Percentiles rank a stretch among this genome's conserved stretches.
Evolutionary conservation across 169 alveolate genomes (phyloP).

Genomic region (Plasmodium ovale): DNA sequence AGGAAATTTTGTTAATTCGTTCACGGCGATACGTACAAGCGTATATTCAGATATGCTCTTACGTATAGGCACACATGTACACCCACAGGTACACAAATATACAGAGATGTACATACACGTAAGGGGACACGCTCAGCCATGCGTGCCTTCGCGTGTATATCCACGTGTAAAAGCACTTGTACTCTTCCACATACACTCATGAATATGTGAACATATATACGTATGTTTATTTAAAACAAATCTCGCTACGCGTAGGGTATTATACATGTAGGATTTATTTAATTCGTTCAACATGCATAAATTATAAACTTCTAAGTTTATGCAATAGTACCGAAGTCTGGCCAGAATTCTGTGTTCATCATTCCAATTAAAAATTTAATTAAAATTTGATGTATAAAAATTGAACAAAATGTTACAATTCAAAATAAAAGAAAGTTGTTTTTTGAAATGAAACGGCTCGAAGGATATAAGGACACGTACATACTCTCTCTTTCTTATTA

Average conservation of each 20-base stretch:
- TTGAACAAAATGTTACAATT: slow-evolving; percentile 5
- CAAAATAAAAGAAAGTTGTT: not conserved
- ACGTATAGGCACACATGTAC: not conserved
- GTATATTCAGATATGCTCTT: not conserved
- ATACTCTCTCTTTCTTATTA: slow-evolving; percentile 11
- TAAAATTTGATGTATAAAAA: not conserved
- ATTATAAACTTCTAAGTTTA: not conserved
- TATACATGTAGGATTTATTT: not conserved
- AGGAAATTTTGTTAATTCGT: no score
- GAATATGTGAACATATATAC: not conserved
- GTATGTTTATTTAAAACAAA: not conserved
- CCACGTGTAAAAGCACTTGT: no score
- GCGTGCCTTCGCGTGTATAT: not conserved
- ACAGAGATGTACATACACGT: not conserved
- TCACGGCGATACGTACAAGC: no score
- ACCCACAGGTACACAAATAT: no score
- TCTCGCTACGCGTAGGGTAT: not conserved
- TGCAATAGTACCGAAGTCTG: slow-evolving; percentile 50
- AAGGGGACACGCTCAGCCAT: not conserved
- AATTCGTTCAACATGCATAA: not conserved
- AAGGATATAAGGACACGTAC: not conserved
- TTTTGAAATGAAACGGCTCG: not conserved
- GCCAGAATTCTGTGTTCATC: slow-evolving; percentile 61
- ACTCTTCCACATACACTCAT: not conserved
- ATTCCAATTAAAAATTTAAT: not conserved